Conservation (phyloP, 352 stramenopile species). For the Pseudoperonospora humuli region DNA sequence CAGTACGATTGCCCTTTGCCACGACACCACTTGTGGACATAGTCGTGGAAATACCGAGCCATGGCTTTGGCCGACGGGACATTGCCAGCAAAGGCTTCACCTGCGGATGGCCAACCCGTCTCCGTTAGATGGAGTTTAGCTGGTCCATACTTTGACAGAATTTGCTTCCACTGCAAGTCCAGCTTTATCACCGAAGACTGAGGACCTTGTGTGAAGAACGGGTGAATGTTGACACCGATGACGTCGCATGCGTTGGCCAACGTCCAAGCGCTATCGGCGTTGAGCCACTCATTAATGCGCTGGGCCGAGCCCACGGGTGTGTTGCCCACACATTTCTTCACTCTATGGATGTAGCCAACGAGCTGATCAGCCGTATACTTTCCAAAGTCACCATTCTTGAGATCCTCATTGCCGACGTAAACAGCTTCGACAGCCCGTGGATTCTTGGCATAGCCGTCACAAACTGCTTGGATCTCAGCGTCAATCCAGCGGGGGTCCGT, state of each 20-base stretch:
- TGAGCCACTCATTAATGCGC: slow-evolving; percentile 56
- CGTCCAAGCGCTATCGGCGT: slow-evolving; percentile 13
- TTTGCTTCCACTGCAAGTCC: slow-evolving; percentile 36
- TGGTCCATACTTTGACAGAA: slow-evolving; percentile 28
- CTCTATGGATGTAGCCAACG: slow-evolving; percentile 32
- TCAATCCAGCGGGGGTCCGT: slow-evolving; percentile 28
- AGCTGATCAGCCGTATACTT: slow-evolving; percentile 29
- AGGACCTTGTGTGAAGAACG: slow-evolving; percentile 34
- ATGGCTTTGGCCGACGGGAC: slow-evolving; percentile 24
- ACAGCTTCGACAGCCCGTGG: slow-evolving; percentile 39
- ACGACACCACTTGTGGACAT: slow-evolving; percentile 9
- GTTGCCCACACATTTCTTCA: slow-evolving; percentile 37
- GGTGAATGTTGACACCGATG: slow-evolving; percentile 41
- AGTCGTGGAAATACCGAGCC: slow-evolving; percentile 40
- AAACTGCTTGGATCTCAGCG: slow-evolving; percentile 47
- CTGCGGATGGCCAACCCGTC: slow-evolving; percentile 46
- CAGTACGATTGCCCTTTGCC: slow-evolving; percentile 29
- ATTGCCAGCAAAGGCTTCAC: slow-evolving; percentile 22
- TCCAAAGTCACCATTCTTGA: slow-evolving; percentile 38
- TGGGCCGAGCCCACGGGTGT: slow-evolving; percentile 58
- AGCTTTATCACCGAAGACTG: slow-evolving; percentile 42
- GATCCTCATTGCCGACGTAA: slow-evolving; percentile 69
- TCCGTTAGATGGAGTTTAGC: slow-evolving; percentile 47
- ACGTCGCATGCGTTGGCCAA: slow-evolving; percentile 27
- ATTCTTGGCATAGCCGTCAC: slow-evolving; percentile 30